phyloP scores from a whole-genome alignment of 2,329 filamentous ascomycete species.

The Botryosphaeria dothidea region DNA sequence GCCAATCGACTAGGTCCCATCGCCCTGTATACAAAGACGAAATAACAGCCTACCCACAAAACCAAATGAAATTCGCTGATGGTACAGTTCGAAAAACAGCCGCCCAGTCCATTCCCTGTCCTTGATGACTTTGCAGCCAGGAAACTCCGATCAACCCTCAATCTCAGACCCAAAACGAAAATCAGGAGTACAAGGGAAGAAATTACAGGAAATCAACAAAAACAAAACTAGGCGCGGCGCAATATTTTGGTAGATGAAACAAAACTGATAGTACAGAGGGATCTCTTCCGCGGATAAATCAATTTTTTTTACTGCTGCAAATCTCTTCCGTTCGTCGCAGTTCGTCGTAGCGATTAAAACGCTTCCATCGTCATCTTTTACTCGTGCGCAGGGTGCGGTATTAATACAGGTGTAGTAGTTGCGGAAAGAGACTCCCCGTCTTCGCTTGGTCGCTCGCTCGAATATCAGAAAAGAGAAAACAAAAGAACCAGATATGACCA shows the following conservation, averaged over 20 bases:
- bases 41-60: neutral
- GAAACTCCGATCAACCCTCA: too few species aligned
- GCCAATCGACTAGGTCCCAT: neutral
- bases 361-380: slow-evolving; percentile 4
- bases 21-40: neutral
- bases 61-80: neutral
- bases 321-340: slow-evolving; percentile 1
- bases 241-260: neutral
- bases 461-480: neutral
- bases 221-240: too few species aligned
- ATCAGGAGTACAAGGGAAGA: neutral
- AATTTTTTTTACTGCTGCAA: slow-evolving; percentile 5
- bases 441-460: slow-evolving; percentile 2
- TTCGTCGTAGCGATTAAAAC: slow-evolving; percentile 8
- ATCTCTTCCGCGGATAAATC: neutral
- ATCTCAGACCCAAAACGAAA: too few species aligned
- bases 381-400: slow-evolving; percentile 2
- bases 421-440: neutral
- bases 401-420: slow-evolving; percentile 9
- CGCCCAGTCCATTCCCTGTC: neutral
- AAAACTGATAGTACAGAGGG: neutral
- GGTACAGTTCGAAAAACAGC: neutral
- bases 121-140: too few species aligned
- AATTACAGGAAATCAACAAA: neutral
- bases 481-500: neutral